Evolutionary conservation across 2,329 filamentous ascomycete genomes (phyloP).

Genomic region (Penicillium sp.): DNA sequence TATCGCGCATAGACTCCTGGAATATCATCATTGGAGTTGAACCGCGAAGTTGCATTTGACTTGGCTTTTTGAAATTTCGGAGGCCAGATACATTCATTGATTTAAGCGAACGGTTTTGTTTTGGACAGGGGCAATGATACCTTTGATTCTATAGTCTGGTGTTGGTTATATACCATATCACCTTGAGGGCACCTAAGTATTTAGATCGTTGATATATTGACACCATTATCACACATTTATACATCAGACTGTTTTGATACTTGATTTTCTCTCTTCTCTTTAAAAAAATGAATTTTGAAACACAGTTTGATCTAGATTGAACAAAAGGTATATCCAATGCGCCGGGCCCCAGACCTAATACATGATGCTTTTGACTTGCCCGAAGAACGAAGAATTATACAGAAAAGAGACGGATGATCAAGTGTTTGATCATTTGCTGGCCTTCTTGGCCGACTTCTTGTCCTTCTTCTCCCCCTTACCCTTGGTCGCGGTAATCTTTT

Average conservation of each 20-base stretch:
- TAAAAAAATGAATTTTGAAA: slow-evolving; percentile 2
- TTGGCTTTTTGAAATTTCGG: slow-evolving; percentile 1
- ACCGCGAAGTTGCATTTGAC: neutral
- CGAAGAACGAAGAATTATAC: slow-evolving; percentile 19
- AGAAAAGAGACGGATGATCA: slow-evolving; percentile 16
- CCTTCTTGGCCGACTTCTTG: slow-evolving; percentile 29
- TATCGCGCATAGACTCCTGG: slow-evolving; percentile 43
- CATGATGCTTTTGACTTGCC: slow-evolving; percentile 28
- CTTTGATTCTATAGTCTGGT: slow-evolving; percentile 4
- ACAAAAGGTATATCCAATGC: slow-evolving; percentile 30
- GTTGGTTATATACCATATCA: slow-evolving; percentile 5
- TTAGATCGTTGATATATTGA: neutral
- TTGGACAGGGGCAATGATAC: slow-evolving; percentile 1
- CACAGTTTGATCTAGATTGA: slow-evolving; percentile 18
- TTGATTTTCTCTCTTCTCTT: neutral
- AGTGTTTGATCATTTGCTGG: slow-evolving; percentile 27
- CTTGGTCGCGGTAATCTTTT: slow-evolving; percentile 19
- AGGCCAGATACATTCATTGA: neutral
- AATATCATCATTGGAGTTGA: slow-evolving; percentile 11
- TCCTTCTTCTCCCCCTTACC: slow-evolving; percentile 27
- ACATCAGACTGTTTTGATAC: neutral
- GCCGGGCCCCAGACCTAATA: slow-evolving; percentile 24
- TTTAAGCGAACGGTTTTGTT: slow-evolving; percentile 8
- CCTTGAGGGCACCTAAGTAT: neutral
- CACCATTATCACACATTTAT: neutral